phyloP scores from a whole-genome alignment of 2,329 filamentous ascomycete species.

The Kalmusia sp. region DNA sequence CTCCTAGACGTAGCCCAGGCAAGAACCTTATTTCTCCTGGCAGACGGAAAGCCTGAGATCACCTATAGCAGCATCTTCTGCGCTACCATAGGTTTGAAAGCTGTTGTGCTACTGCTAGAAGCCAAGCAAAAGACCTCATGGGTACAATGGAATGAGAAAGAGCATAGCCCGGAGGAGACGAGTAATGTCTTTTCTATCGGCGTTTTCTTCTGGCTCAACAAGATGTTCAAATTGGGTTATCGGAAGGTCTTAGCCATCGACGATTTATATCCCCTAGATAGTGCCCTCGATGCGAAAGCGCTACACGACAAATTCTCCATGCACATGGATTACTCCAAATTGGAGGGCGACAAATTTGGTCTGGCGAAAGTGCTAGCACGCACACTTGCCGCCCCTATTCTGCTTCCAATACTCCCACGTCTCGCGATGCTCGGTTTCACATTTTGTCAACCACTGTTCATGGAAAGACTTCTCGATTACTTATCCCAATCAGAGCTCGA shows the following conservation, averaged over 20 bases:
- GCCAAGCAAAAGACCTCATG: conserved; percentile 30
- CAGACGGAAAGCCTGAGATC: conserved; percentile 3
- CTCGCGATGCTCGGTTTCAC: conserved; percentile 31
- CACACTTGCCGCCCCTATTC: conserved; percentile 29
- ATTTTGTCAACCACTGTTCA: conserved; percentile 34
- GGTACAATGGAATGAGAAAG: conserved; percentile 29
- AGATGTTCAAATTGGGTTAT: conserved; percentile 39
- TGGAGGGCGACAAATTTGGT: conserved; percentile 20
- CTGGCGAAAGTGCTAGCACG: conserved; percentile 29
- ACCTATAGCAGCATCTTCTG: conserved; percentile 19
- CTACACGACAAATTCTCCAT: conserved; percentile 22
- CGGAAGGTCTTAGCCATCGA: conserved; percentile 32
- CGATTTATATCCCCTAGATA: conserved; percentile 37
- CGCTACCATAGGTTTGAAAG: conserved; percentile 23
- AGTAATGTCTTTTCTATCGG: conserved; percentile 42
- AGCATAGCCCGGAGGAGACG: conserved; percentile 41
- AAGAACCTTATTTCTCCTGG: conserved; percentile 21
- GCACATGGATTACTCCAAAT: conserved; percentile 16
- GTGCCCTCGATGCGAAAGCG: conserved; percentile 14
- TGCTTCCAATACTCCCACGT: conserved; percentile 30
- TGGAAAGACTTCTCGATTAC: conserved; percentile 26
- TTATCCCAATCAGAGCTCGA: conserved; percentile 18
- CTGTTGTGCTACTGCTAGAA: conserved; percentile 28
- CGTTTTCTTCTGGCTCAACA: conserved; percentile 47
- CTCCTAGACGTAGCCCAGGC: conserved; percentile 21